These are phyloP conservation scores for Apiospora phragmitis DNA, from an alignment of 2,329 filamentous ascomycete species.

Conservation along the genomic window DNA sequence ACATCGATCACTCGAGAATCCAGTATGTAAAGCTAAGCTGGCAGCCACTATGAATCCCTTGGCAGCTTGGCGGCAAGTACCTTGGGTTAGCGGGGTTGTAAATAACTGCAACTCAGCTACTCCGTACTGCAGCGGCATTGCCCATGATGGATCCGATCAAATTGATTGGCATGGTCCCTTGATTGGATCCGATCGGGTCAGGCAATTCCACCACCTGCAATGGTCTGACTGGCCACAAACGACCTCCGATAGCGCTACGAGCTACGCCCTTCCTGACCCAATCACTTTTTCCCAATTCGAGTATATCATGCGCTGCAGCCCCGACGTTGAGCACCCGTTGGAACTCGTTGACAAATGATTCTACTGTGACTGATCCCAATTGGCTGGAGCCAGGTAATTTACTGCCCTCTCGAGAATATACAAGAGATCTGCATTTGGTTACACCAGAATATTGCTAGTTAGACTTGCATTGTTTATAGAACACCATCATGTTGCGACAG, in stretches of 20 bases:
- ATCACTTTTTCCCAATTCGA: conserved; percentile 4
- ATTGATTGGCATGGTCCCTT: not conserved
- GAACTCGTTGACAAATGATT: not conserved
- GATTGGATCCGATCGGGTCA: not conserved
- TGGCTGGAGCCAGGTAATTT: not conserved
- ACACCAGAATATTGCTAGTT: not conserved
- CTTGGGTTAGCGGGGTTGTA: not conserved
- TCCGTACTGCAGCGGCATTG: not conserved
- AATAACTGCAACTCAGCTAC: not conserved
- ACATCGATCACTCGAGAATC: not conserved
- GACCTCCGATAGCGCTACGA: conserved; percentile 5
- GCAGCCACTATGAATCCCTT: not conserved
- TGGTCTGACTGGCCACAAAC: not conserved
- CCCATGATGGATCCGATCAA: not conserved
- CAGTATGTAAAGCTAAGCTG: not conserved
- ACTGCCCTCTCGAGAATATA: not conserved
- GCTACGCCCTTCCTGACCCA: not conserved
- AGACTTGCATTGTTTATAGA: not conserved
- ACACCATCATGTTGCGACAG: conserved; percentile 47
- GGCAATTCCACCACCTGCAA: not conserved
- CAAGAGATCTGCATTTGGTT: not conserved
- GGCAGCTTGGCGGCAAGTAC: not conserved
- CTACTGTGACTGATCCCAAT: not conserved
- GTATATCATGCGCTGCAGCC: not conserved
- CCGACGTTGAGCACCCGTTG: not conserved